Evolutionary conservation across 2,329 filamentous ascomycete species (phyloP).

Genomic region (Venturiaceae sp.): DNA sequence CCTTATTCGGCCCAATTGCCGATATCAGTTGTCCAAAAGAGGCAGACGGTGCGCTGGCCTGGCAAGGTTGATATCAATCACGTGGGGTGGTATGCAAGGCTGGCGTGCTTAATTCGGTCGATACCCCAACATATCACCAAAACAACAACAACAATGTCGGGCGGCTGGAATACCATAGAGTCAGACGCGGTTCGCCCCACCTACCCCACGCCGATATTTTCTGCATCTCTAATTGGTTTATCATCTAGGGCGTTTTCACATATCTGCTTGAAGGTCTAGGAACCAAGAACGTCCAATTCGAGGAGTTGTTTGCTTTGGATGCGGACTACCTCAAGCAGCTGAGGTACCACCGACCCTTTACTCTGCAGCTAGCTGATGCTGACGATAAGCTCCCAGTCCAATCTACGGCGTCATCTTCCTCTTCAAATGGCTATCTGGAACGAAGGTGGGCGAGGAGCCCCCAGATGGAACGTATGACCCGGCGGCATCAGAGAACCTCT

Average conservation of each 20-base stretch:
- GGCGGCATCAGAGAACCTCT: slow-evolving; percentile 64
- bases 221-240: slow-evolving; percentile 9
- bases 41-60: too few species aligned
- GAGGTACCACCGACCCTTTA: slow-evolving; percentile 14
- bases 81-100: too few species aligned
- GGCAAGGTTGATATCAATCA: too few species aligned
- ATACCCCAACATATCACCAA: not conserved
- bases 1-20: too few species aligned
- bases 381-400: slow-evolving; percentile 39
- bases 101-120: too few species aligned
- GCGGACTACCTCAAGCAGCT: slow-evolving; percentile 60
- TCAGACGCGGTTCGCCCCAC: slow-evolving; percentile 70
- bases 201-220: not conserved
- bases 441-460: slow-evolving; percentile 54
- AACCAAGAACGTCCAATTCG: slow-evolving; percentile 89
- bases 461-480: slow-evolving; percentile 76
- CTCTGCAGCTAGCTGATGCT: not conserved
- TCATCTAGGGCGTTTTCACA: slow-evolving; percentile 78
- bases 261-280: slow-evolving; percentile 89
- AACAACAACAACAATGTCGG: slow-evolving; percentile 26
- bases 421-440: slow-evolving; percentile 85
- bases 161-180: slow-evolving; percentile 96
- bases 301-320: slow-evolving; percentile 88
- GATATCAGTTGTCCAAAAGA: too few species aligned
- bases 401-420: slow-evolving; percentile 97